phyloP scores from a whole-genome alignment of 805 yeast genomes.

The Metschnikowia bowlesiae region DNA sequence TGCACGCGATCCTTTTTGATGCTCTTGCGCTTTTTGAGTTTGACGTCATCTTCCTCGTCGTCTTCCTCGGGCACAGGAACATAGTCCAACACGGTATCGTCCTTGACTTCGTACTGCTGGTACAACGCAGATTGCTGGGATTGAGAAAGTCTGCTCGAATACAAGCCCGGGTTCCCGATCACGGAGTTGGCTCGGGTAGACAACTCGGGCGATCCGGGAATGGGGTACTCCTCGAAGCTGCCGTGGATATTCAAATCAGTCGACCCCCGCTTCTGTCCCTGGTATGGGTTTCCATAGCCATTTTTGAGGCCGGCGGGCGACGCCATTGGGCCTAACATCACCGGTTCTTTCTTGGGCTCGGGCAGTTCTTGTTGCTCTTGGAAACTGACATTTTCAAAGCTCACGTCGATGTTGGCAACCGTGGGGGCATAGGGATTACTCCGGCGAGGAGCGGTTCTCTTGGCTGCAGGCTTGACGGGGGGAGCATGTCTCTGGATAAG shows the following conservation, averaged over 20 bases:
- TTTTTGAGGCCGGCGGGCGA: constrained; percentile 6
- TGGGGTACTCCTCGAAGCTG: constrained; percentile 38
- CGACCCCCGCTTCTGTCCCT: constrained; percentile 9
- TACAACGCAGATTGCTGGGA: constrained; percentile 42
- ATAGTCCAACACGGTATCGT: constrained; percentile 41
- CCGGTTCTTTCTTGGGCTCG: constrained; percentile 3
- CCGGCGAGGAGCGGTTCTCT: not conserved
- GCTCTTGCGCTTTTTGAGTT: constrained; percentile 31
- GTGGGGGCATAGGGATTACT: constrained; percentile 5
- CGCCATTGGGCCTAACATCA: constrained; percentile 8
- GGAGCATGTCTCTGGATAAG: not conserved
- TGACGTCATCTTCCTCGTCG: constrained; percentile 43
- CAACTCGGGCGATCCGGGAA: constrained; percentile 42
- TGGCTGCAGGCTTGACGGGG: not conserved
- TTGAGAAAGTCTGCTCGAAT: constrained; percentile 39
- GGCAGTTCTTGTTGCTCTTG: constrained; percentile 6
- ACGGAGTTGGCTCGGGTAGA: constrained; percentile 45
- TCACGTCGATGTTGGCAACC: constrained; percentile 28
- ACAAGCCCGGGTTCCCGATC: constrained; percentile 31
- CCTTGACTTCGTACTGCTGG: constrained; percentile 43
- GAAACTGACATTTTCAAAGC: constrained; percentile 24
- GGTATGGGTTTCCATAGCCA: constrained; percentile 28
- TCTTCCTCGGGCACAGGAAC: constrained; percentile 41
- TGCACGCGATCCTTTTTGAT: constrained; percentile 28
- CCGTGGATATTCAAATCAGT: constrained; percentile 10